A percentile compares a stretch with the other conserved stretches of the same genome.
Evolutionary conservation across 108 stramenopile species (phyloP).

Genomic region (Stephanodiscus minutulus): DNA sequence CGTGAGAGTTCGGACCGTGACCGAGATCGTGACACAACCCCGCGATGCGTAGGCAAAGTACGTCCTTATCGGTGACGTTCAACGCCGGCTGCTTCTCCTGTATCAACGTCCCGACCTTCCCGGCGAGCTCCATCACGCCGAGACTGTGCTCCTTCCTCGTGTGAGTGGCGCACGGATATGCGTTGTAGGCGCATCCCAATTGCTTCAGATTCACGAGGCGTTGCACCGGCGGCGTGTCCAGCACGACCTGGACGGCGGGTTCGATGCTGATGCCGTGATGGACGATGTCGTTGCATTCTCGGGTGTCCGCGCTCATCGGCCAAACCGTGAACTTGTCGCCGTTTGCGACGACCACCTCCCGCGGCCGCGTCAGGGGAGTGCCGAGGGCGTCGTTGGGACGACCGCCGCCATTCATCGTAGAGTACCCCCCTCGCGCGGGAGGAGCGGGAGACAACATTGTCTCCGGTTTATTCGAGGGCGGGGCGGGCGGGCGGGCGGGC

Average conservation of each 20-base stretch:
- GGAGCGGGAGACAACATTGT: neutral
- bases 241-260: slow-evolving; percentile 68
- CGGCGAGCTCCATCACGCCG: slow-evolving; percentile 80
- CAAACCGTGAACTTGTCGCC: neutral
- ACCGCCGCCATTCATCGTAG: neutral
- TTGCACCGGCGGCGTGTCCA: slow-evolving; percentile 78
- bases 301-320: slow-evolving; percentile 21
- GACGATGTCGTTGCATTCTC: slow-evolving; percentile 73
- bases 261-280: slow-evolving; percentile 65
- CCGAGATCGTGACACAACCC: slow-evolving; percentile 91
- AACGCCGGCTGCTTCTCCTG: slow-evolving; percentile 58
- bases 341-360: neutral
- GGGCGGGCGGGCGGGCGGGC: too few species aligned
- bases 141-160: slow-evolving; percentile 80
- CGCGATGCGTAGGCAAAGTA: slow-evolving; percentile 93
- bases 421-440: neutral
- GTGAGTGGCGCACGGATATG: slow-evolving; percentile 82
- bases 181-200: slow-evolving; percentile 72
- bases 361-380: neutral
- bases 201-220: slow-evolving; percentile 83
- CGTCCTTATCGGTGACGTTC: slow-evolving; percentile 77
- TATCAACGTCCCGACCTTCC: slow-evolving; percentile 48
- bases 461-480: too few species aligned
- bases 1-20: slow-evolving; percentile 87
- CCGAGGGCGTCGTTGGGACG: neutral